phyloP scores from a whole-genome alignment of 768 basidiomycete genomes.

The Brasilioporus rufonigricans region DNA sequence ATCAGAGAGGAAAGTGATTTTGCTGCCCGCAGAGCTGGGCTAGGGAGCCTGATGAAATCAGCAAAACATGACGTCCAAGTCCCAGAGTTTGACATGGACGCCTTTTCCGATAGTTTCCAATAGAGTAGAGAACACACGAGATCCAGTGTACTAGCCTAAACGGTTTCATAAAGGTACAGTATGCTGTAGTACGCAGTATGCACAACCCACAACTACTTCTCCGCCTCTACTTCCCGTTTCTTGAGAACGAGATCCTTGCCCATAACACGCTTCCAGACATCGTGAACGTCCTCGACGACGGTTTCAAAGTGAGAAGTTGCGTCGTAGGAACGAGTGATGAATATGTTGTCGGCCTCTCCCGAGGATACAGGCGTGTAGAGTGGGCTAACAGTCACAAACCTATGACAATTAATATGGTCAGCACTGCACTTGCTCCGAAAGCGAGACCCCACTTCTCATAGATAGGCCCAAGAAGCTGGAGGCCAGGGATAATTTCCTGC shows the following conservation, averaged over 20 bases:
- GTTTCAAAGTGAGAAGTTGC: slow-evolving; percentile 99
- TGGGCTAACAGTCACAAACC: slow-evolving; percentile 87
- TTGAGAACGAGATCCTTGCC: slow-evolving; percentile 80
- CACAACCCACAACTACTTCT: slow-evolving; percentile 36
- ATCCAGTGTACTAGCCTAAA: slow-evolving; percentile 5
- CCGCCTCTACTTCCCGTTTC: slow-evolving; percentile 76
- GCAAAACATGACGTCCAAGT: slow-evolving; percentile 85
- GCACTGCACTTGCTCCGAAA: slow-evolving; percentile 1
- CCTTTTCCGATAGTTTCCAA: slow-evolving; percentile 50
- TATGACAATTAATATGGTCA: slow-evolving; percentile 31
- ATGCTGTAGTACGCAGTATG: slow-evolving; percentile 3
- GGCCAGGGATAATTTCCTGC: slow-evolving; percentile 87
- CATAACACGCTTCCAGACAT: slow-evolving; percentile 89
- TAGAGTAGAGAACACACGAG: background rate
- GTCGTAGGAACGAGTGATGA: slow-evolving; percentile 96
- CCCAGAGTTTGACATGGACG: slow-evolving; percentile 85
- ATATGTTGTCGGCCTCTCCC: slow-evolving; percentile 86
- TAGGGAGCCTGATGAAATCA: slow-evolving; percentile 87
- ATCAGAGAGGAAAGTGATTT: slow-evolving; percentile 54
- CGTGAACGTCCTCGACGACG: slow-evolving; percentile 94
- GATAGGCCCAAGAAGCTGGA: slow-evolving; percentile 88
- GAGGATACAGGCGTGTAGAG: slow-evolving; percentile 85
- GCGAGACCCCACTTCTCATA: slow-evolving; percentile 75
- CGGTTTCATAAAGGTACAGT: slow-evolving; percentile 12
- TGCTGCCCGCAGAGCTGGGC: slow-evolving; percentile 62